Base-by-base conservation (phyloP, 2,329 filamentous ascomycete species). In the Verticillium alfalfae region DNA sequence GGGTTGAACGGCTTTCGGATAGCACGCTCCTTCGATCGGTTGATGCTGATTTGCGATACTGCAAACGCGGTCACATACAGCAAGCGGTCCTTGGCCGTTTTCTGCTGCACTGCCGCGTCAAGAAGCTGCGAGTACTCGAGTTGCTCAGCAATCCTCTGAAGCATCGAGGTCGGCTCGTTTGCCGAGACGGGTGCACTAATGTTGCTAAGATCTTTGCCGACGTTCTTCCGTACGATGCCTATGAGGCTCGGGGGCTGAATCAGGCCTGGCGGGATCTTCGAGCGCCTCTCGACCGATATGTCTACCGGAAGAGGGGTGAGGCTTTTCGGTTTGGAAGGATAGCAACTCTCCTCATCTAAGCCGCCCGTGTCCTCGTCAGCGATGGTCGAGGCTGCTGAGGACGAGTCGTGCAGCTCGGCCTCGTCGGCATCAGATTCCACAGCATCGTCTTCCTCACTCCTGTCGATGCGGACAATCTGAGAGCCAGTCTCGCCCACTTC, bases 1-100 rank as follows among this genome's bases (percentile, higher is more conserved):
- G 95, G 95, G 69, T 97, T 99, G 78, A 98, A 99, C 0, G 95
- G 95, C 73, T 99, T 99, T 66, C 95, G 91, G 63, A 96, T 91
- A 3, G 93, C 89, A 49, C 95, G 90, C 74, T 99, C 95, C 71
- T 93, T 96, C 65, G 93, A 88, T 36, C 95, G 88, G 56, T 84
- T 85, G 69, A 86, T 89, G 62, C 93, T 95, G 67, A 97, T 91
- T 64, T 90, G 86, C 10, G 93, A 96, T 18, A 98, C 81, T 10
- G 95, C 95, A 74, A 98, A 99, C 1, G 94, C 93, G 0, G 93
- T 86, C 59, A 99, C 87, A 71, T 93, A 90, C 60, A 96, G 81
- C 12, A 98, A 81, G 8, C 94, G 88, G 66, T 96, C 90, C 34
- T 77, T 78, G 1, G 82, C 71, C 8, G 84, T 81, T 31, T 81